Evolutionary conservation across 108 stramenopile species (phyloP), one percentile per base, ranked within the genome.

Genomic region (Epipyxis sp.): DNA sequence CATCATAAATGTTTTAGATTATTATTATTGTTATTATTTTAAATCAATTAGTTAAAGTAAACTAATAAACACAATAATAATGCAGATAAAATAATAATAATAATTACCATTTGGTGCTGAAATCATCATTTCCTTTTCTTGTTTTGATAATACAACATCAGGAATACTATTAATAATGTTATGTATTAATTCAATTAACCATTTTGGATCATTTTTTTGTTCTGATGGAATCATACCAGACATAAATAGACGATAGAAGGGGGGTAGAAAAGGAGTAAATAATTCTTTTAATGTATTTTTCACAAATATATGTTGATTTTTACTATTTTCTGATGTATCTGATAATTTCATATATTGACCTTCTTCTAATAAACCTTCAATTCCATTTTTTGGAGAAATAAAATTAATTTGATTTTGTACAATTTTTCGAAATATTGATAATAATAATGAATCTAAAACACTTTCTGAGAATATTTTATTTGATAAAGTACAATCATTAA

Each of bases 241-340:
- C 93, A 94, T 94, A 83, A 94, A 94, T 6, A 94, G 86, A 6
- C 93, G 86, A 78, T 94, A 94, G 83, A 94, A 91, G 2, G 93
- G 93, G 41, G 92, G 92, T 44, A 92, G 76, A 0, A 89, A 88
- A 0, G 93, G 93, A n/a, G 91, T 92, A 91, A 94, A 92, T n/a
- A 94, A 67, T 46, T 85, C 87, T 39, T 77, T 87, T 40, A 94
- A 79, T 0, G 90, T 90, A 39, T 86, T 82, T n/a, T 71, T 76
- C 32, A 94, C 93, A 91, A 91, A 91, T 59, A 82, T 84, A 59
- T 89, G 89, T 67, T 94, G 93, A 50, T 50, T 6, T 20, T 50
- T 20, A 13, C 20, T 20, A 6, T 13, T 20, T 6, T 20, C 13
- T 13, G 13, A 6, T 20, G 6, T 20, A 50, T 6, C 46, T 13